A percentile compares a stretch with the other conserved stretches of the same genome.
Evolutionary conservation across 257 asterid species (phyloP).

Genomic region (Catharanthus roseus): DNA sequence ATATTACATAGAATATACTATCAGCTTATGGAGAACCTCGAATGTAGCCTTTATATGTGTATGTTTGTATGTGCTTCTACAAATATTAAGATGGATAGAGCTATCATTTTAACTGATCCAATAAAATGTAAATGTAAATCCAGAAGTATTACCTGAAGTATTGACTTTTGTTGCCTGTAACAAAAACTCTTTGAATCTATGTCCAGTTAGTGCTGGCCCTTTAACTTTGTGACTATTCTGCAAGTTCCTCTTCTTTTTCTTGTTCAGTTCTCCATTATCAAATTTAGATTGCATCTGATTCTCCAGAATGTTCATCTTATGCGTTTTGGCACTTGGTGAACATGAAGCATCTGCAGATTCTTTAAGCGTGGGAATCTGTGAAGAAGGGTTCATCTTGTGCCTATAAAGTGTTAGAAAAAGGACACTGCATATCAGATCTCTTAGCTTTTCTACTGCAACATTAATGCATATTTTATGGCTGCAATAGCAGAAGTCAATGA

Average conservation of each 20-base stretch:
- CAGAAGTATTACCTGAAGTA: slow-evolving; percentile 10
- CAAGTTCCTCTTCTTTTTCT: background rate
- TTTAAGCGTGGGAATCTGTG: background rate
- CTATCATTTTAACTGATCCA: background rate
- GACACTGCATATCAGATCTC: background rate
- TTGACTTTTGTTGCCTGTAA: slow-evolving; percentile 10
- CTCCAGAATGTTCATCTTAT: background rate
- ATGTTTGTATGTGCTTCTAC: background rate
- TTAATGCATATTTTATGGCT: background rate
- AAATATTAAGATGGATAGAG: background rate
- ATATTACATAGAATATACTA: too few species aligned
- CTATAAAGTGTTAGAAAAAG: background rate
- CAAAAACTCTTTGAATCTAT: slow-evolving; percentile 12
- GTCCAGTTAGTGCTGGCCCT: slow-evolving; percentile 9
- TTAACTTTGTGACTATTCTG: background rate
- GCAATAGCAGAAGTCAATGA: background rate
- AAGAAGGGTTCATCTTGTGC: background rate
- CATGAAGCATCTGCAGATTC: background rate
- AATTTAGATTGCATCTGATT: slow-evolving; percentile 7
- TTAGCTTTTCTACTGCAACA: background rate
- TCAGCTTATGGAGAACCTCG: too few species aligned
- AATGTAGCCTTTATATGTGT: too few species aligned
- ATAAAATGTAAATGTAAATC: background rate
- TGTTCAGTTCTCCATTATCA: background rate
- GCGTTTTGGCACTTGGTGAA: background rate